A percentile compares a stretch with the other conserved stretches of the same genome.
phyloP scores from a whole-genome alignment of 2,329 filamentous ascomycete genomes.

The Colletotrichum magnum region DNA sequence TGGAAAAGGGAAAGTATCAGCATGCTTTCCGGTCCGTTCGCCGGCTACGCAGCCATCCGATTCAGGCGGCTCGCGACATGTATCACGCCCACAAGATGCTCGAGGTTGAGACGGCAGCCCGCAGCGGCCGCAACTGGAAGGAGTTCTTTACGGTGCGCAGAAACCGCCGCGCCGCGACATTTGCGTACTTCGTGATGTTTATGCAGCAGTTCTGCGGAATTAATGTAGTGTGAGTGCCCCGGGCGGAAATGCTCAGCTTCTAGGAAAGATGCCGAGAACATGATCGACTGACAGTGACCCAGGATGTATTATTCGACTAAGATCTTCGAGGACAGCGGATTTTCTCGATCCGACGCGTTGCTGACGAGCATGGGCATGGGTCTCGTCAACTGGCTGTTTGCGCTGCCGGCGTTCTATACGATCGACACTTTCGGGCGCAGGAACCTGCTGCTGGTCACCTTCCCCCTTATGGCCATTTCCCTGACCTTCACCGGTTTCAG shows the following conservation, averaged over 20 bases:
- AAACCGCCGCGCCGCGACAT: slow-evolving; percentile 54
- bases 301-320: slow-evolving; percentile 70
- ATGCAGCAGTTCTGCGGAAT: slow-evolving; percentile 58
- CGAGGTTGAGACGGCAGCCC: slow-evolving; percentile 49
- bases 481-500: slow-evolving; percentile 67
- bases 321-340: slow-evolving; percentile 57
- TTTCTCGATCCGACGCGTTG: slow-evolving; percentile 58
- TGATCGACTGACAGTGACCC: background rate
- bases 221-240: slow-evolving; percentile 57
- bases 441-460: slow-evolving; percentile 69
- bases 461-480: slow-evolving; percentile 70
- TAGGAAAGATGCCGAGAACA: background rate
- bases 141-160: slow-evolving; percentile 55
- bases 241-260: too few relatives aligned
- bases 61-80: slow-evolving; percentile 66
- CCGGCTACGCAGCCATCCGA: slow-evolving; percentile 60
- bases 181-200: slow-evolving; percentile 55
- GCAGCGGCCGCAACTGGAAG: slow-evolving; percentile 49
- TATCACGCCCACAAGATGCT: slow-evolving; percentile 62
- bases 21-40: slow-evolving; percentile 62
- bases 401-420: slow-evolving; percentile 70
- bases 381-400: slow-evolving; percentile 70
- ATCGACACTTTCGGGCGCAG: slow-evolving; percentile 72
- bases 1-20: slow-evolving; percentile 62
- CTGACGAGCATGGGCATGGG: slow-evolving; percentile 71